These are phyloP conservation scores for Trichosporon sp. DNA, from an alignment of 1,284 basidiomycete species.

Conservation along the genomic window DNA sequence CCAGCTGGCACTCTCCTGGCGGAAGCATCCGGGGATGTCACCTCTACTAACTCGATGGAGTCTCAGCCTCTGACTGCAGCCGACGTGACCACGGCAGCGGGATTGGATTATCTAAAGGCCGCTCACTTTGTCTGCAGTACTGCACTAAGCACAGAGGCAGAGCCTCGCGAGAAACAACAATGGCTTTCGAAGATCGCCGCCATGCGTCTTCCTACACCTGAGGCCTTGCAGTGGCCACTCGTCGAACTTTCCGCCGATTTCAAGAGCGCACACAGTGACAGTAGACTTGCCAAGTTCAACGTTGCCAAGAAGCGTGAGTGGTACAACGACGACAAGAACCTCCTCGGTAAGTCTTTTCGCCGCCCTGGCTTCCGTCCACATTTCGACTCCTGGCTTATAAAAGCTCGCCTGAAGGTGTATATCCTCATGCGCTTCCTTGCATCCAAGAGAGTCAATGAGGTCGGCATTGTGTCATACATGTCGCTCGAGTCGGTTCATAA, in stretches of 20 bases:
- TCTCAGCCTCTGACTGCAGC: too few species aligned
- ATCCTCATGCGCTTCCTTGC: not conserved
- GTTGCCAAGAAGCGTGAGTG: not conserved
- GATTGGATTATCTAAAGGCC: too few species aligned
- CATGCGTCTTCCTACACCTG: not conserved
- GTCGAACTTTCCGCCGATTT: not conserved
- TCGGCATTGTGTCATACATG: not conserved
- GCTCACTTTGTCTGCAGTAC: too few species aligned
- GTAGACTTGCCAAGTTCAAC: not conserved
- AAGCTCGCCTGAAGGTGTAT: not conserved
- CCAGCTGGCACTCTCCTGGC: too few species aligned
- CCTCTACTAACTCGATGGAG: too few species aligned
- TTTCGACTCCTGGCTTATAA: not conserved
- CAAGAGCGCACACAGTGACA: not conserved
- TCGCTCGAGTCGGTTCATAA: not conserved
- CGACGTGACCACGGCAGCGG: too few species aligned
- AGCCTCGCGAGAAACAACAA: too few species aligned
- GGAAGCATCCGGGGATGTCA: too few species aligned
- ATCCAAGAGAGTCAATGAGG: not conserved
- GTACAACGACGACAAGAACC: not conserved
- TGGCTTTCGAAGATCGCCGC: not conserved
- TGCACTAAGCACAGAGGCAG: too few species aligned
- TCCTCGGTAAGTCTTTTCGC: not conserved
- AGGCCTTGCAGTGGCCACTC: not conserved
- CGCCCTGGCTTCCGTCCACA: not conserved